A percentile compares a stretch with the other conserved stretches of the same genome.
Evolutionary conservation across 352 stramenopile species (phyloP).

Genomic region (Achlya hypogyna): DNA sequence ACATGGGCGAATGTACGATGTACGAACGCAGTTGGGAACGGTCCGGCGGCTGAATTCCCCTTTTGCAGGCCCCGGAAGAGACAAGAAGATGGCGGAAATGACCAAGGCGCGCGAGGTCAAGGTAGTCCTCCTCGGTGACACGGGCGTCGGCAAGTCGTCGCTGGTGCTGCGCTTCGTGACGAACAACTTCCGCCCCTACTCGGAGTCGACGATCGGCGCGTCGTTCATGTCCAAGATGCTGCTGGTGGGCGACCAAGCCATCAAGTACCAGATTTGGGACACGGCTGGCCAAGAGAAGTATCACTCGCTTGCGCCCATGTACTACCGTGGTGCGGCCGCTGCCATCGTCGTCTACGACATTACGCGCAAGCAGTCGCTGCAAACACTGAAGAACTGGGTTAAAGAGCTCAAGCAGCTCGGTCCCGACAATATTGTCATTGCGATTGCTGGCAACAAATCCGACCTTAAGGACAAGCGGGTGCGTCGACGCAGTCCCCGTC

Average conservation of each 20-base stretch:
- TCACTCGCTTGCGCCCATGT: conserved; percentile 96
- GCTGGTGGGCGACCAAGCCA: conserved; percentile 83
- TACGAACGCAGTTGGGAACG: not conserved
- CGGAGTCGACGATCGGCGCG: conserved; percentile 94
- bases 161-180: conserved; percentile 95
- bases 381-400: conserved; percentile 93
- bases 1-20: not conserved
- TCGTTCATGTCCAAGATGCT: conserved; percentile 97
- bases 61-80: no score
- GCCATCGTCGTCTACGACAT: conserved; percentile 99
- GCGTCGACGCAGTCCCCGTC: not conserved
- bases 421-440: conserved; percentile 91
- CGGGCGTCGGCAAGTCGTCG: conserved; percentile 93
- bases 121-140: conserved; percentile 89
- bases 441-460: conserved; percentile 93
- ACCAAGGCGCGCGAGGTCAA: conserved; percentile 83
- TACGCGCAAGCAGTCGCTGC: conserved; percentile 90
- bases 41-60: not conserved
- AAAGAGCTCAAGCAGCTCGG: conserved; percentile 89
- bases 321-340: conserved; percentile 95
- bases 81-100: conserved; percentile 14
- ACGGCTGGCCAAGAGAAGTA: conserved; percentile 97
- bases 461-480: conserved; percentile 84
- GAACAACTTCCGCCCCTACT: conserved; percentile 95
- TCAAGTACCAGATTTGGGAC: conserved; percentile 98